A percentile compares a stretch with the other conserved stretches of the same genome.
These are phyloP conservation scores for Acanthamoeba lenticulata DNA, from an alignment of 208 protist genomes.

Conservation along the genomic window DNA sequence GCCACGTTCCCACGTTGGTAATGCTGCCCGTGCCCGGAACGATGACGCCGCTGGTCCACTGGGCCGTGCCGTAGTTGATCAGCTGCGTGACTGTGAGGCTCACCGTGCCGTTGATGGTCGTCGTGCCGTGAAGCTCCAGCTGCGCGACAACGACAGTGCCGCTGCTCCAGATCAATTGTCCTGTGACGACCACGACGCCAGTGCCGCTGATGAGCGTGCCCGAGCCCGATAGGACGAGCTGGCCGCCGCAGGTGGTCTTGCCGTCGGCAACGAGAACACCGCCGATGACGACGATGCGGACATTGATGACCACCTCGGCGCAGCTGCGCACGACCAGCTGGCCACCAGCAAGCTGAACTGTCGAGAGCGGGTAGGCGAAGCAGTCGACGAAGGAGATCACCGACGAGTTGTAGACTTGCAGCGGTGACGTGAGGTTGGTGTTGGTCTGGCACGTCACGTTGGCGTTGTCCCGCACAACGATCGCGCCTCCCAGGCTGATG, in stretches of 20 bases:
- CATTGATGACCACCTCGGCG: constrained; percentile 6
- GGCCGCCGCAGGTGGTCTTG: not conserved
- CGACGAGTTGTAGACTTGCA: constrained; percentile 35
- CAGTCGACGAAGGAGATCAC: not conserved
- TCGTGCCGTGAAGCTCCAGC: not conserved
- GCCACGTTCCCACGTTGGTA: not conserved
- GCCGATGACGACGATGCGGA: not conserved
- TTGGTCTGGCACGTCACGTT: constrained; percentile 28
- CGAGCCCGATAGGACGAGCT: not conserved
- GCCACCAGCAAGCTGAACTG: not conserved
- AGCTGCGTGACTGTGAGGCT: not conserved
- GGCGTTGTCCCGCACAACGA: constrained; percentile 46
- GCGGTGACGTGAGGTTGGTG: not conserved
- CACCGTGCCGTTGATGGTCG: not conserved
- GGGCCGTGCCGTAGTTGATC: not conserved
- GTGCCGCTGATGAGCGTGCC: not conserved
- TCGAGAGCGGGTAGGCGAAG: not conserved
- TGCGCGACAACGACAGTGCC: not conserved
- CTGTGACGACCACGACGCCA: not conserved
- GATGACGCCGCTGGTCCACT: not conserved
- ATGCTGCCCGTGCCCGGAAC: not conserved
- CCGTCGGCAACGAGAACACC: not conserved
- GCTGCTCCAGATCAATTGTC: not conserved
- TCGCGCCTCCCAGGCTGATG: constrained; percentile 1
- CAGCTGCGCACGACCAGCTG: not conserved